Evolutionary conservation across 1,139 yeast genomes (phyloP), one percentile per base, ranked within the genome.

Genomic region (Meyerozyma smithsonii): DNA sequence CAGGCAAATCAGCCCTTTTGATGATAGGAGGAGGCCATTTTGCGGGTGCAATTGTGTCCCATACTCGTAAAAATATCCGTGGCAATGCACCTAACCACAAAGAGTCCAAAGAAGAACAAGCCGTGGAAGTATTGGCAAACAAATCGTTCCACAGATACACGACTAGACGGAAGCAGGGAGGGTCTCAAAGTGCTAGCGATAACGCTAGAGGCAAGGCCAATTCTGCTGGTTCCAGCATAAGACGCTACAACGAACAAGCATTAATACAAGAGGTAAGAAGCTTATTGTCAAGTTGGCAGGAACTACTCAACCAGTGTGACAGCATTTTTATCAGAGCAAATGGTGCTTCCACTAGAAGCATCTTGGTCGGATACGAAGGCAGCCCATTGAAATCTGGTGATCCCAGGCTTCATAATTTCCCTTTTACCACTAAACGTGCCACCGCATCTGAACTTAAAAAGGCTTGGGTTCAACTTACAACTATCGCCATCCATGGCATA

Each of bases 21-120:
- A 88, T 94, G 96, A 77, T 92, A 42, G 97, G 97, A 8, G 97
- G 98, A 36, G 99, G 98, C 32, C 97, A 94, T 63, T 94, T 92
- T 67, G 96, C 97, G 0, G 98, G 95, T 10, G 97, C 96, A 0
- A 84, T 92, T 34, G 72, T 94, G 10, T 80, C 89, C 2, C 97
- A 90, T 55, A 68, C 68, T 35, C 81, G 80, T 17, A 71, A 67
- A 46, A 67, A 68, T 32, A 71, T 76, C 3, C 74, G 76, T 49
- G 85, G 89, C 43, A 61, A 76, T 47, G 67, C 68, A 18, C 69
- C 73, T 5, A 69, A 70, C 24, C 59, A 66, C 6, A 68, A 68
- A 37, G 72, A 64, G 34, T 52, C 65, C 5, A 48, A 72, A 4
- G 68, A 74, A 37, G 79, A 77, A 41, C 88, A 83, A 52, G 68